Conservation (phyloP, 2,329 filamentous ascomycete genomes). For the Aspergillus calidoustus region DNA sequence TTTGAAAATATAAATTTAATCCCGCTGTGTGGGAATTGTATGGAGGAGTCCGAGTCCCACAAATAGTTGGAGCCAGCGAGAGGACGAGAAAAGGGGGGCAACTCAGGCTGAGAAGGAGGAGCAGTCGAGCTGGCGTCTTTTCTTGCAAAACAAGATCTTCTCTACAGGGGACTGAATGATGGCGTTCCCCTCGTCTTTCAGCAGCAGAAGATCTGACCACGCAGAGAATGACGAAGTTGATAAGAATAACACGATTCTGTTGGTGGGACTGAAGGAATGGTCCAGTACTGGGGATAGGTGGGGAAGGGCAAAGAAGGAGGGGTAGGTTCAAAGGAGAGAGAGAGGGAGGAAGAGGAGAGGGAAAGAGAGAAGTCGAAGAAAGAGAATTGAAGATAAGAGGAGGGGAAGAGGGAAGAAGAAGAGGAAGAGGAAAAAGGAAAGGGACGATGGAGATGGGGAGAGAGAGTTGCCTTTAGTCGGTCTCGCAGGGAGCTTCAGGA, state of each 20-base stretch:
- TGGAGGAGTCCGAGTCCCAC: conserved; percentile 15
- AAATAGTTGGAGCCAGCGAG: conserved; percentile 22
- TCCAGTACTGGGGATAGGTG: conserved; percentile 38
- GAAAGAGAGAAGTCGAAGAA: conserved; percentile 24
- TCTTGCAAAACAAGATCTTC: conserved; percentile 11
- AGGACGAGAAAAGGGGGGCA: conserved; percentile 20
- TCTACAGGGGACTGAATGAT: conserved; percentile 1
- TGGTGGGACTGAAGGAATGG: conserved; percentile 49
- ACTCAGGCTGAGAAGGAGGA: conserved; percentile 16
- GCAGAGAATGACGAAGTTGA: conserved; percentile 36
- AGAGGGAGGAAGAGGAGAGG: conserved; percentile 20
- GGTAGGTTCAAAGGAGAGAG: conserved; percentile 22
- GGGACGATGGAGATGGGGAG: conserved; percentile 14
- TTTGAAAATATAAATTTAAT: conserved; percentile 12
- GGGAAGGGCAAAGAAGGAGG: conserved; percentile 38
- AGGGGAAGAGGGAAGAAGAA: conserved; percentile 13
- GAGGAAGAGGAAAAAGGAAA: conserved; percentile 17
- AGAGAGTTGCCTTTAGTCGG: conserved; percentile 16
- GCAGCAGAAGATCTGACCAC: conserved; percentile 24
- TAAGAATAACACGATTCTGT: conserved; percentile 33
- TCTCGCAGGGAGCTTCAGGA: conserved; percentile 13
- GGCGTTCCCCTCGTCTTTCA: conserved; percentile 11
- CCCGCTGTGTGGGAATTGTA: conserved; percentile 18
- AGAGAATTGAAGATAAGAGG: conserved; percentile 19
- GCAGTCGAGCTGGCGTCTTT: conserved; percentile 22